These are phyloP conservation scores for Calonectria hawksworthii DNA, from an alignment of 2,329 filamentous ascomycete species.

Conservation along the genomic window DNA sequence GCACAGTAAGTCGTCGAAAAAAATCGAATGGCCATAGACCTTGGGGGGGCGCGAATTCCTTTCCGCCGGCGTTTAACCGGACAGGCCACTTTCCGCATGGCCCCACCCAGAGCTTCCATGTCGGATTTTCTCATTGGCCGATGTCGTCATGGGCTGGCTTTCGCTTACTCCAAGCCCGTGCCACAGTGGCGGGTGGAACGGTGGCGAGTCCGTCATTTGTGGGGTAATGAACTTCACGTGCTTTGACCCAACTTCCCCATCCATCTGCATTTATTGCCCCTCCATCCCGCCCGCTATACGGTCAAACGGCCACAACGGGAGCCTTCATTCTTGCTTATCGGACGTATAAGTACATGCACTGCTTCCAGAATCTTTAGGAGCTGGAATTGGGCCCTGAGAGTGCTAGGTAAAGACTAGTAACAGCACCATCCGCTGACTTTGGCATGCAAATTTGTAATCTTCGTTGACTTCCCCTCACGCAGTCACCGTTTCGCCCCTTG, in stretches of 20 bases:
- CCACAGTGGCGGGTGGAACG: neutral
- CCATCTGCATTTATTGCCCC: neutral
- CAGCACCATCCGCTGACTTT: neutral
- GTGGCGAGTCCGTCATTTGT: conserved; percentile 10
- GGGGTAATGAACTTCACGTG: conserved; percentile 5
- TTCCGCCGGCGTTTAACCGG: conserved; percentile 39
- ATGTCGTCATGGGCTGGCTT: conserved; percentile 11
- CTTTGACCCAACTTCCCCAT: neutral
- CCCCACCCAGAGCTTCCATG: neutral
- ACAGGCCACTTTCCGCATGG: conserved; percentile 1
- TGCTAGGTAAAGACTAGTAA: neutral
- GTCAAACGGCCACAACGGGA: neutral
- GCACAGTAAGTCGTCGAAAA: conserved; percentile 42
- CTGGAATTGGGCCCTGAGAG: neutral
- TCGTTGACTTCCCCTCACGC: conserved; percentile 14
- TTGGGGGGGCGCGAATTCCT: conserved; percentile 25
- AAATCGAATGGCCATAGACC: conserved; percentile 41
- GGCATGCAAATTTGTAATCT: neutral
- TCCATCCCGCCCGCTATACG: conserved; percentile 11
- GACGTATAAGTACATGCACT: neutral
- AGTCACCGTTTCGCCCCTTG: neutral
- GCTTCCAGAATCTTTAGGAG: neutral
- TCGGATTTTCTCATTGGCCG: conserved; percentile 29
- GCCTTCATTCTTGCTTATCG: neutral
- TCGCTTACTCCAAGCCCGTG: neutral